A percentile compares a stretch with the other conserved stretches of the same genome.
Evolutionary conservation across 2,329 filamentous ascomycete species (phyloP).

Genomic region (Diaporthe aspalathi): DNA sequence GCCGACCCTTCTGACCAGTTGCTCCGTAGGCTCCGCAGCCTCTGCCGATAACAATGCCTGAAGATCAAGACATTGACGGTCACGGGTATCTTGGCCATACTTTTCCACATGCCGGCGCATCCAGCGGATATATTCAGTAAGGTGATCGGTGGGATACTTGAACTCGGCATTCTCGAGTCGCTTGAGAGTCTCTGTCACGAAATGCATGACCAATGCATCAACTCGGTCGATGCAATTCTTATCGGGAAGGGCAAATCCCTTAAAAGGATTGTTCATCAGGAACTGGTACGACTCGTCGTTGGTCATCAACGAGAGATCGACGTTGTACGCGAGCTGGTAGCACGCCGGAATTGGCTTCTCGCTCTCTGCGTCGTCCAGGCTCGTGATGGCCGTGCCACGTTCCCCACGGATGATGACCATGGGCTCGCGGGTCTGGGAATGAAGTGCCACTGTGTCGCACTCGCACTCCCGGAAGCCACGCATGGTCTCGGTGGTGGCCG

Average conservation of each 20-base stretch:
- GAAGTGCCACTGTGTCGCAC: slow-evolving; percentile 5
- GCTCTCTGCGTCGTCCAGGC: background rate
- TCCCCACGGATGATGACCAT: slow-evolving; percentile 21
- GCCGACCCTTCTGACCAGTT: slow-evolving; percentile 1
- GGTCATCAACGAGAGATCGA: slow-evolving; percentile 1
- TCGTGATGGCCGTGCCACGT: slow-evolving; percentile 18
- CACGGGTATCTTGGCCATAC: background rate
- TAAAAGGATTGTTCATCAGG: slow-evolving; percentile 11
- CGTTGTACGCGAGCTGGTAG: background rate
- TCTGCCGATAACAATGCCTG: background rate
- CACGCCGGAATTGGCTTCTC: background rate
- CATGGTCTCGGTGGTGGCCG: background rate
- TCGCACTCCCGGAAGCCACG: background rate
- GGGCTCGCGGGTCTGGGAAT: background rate
- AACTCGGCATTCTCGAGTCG: background rate
- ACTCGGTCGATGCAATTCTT: background rate
- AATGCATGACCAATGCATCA: slow-evolving; percentile 1
- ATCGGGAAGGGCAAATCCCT: slow-evolving; percentile 3
- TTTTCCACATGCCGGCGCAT: background rate
- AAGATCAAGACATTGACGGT: background rate
- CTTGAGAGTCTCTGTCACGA: background rate
- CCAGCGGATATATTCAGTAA: background rate
- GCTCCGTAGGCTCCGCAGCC: background rate
- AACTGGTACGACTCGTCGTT: background rate
- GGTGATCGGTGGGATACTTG: background rate